These are phyloP conservation scores for Paragyromitra xinjiangensis DNA, from an alignment of 495 filamentous ascomycete species.

Conservation along the genomic window DNA sequence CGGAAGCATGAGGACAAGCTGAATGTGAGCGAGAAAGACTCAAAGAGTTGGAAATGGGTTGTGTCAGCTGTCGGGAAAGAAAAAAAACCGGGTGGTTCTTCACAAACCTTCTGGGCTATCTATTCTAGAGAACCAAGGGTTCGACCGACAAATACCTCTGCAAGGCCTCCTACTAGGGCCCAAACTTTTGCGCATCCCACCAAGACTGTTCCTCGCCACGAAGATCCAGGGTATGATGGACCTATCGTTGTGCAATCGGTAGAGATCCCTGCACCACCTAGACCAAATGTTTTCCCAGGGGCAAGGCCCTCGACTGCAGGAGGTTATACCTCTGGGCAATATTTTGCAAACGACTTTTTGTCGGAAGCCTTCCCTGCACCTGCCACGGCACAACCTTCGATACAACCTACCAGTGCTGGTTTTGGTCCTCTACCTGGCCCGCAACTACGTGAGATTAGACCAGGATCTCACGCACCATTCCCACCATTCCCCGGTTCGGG, in stretches of 20 bases:
- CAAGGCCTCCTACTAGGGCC: slow-evolving; percentile 30
- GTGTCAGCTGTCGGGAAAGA: slow-evolving; percentile 54
- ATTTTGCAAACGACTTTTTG: slow-evolving; percentile 31
- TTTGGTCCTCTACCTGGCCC: slow-evolving; percentile 28
- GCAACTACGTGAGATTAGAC: slow-evolving; percentile 35
- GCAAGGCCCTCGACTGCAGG: slow-evolving; percentile 39
- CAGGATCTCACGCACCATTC: slow-evolving; percentile 24
- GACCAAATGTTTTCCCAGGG: slow-evolving; percentile 30
- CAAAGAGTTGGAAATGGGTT: slow-evolving; percentile 51
- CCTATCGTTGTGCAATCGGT: slow-evolving; percentile 49
- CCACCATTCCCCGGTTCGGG: slow-evolving; percentile 26
- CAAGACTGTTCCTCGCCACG: slow-evolving; percentile 14
- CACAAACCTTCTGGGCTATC: slow-evolving; percentile 56
- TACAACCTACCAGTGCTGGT: background rate
- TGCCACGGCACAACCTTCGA: background rate
- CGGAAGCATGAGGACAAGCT: slow-evolving; percentile 51
- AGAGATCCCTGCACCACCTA: slow-evolving; percentile 45
- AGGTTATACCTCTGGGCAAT: slow-evolving; percentile 37
- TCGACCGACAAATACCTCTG: slow-evolving; percentile 27
- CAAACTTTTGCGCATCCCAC: slow-evolving; percentile 34
- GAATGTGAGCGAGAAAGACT: slow-evolving; percentile 47
- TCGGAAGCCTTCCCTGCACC: slow-evolving; percentile 29
- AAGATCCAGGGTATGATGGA: slow-evolving; percentile 39
- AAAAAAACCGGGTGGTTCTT: slow-evolving; percentile 41
- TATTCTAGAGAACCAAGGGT: slow-evolving; percentile 50